Base-by-base conservation (phyloP, 495 filamentous ascomycete genomes). In the Thozetella sp. region DNA sequence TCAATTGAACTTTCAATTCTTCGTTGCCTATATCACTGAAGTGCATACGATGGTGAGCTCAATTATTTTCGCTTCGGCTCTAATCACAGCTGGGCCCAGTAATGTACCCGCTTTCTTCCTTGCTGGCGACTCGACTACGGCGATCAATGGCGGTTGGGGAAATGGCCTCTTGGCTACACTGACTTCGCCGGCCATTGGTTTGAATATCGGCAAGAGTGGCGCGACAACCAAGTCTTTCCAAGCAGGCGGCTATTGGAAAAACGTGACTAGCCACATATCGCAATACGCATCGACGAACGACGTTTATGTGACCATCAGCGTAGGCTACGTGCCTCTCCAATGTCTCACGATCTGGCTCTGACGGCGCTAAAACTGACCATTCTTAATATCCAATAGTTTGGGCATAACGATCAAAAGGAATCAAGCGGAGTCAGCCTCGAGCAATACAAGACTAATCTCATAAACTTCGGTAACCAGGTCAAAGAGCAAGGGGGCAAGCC, bases 331-430 rank as follows among this genome's bases (percentile, higher is more conserved):
- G 11, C 12, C 2, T 48, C 9, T 9, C 13, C 15, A 57, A 34
- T 24, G 26, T 11, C n/a, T n/a, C 20, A 22, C 22, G 23, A 40
- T 22, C 45, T 9, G 22, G 11, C 22, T 24, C 30, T 3, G 48
- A 23, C 22, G 55, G 56, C 60, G n/a, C n/a, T n/a, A n/a, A n/a
- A 55, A 66, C 54, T 1, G 15, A 22, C 30, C 3, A 20, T 40
- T 13, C 40, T n/a, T 57, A 48, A 15, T 19, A 17, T 48, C 40
- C 72, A n/a, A n/a, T n/a, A 84, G 69, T 86, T 84, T 55, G 83
- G 83, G 6, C 81, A 86, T 55, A 84, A 84, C 54, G 81, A 86
- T 57, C 81, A 86, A 60, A 84, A 84, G 61, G 54, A 55, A 12
- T 57, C 59, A 2, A 68, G 63, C 4, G 74, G 71, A 12, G 72